A percentile compares a stretch with the other conserved stretches of the same genome.
Evolutionary conservation across 768 basidiomycete species (phyloP).

Genomic region (Tricholoma flavovirens): DNA sequence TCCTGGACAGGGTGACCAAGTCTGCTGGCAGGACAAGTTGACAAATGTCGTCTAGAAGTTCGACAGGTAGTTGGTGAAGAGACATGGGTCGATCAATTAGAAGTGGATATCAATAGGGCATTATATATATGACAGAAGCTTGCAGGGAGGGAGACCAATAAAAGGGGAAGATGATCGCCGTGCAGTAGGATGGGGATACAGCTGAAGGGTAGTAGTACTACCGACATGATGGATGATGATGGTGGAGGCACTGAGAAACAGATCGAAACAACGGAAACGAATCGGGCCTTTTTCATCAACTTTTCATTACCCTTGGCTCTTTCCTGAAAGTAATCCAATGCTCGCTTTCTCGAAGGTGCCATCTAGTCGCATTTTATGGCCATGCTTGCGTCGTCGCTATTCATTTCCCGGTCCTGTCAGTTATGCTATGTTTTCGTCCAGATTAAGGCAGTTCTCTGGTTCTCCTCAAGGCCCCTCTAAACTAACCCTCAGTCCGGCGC

Average conservation of each 20-base stretch:
- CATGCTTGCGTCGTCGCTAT: not conserved
- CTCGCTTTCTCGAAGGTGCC: not conserved
- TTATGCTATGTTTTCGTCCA: too few relatives aligned
- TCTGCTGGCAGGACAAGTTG: slow-evolving; percentile 22
- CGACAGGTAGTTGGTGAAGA: slow-evolving; percentile 46
- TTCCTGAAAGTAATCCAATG: too few relatives aligned
- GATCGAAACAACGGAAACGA: slow-evolving; percentile 3
- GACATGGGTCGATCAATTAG: slow-evolving; percentile 30
- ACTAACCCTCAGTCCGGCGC: slow-evolving; percentile 16
- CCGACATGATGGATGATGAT: slow-evolving; percentile 17
- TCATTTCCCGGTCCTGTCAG: not conserved
- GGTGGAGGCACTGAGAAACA: not conserved
- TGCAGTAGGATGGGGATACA: slow-evolving; percentile 22
- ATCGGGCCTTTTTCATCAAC: not conserved
- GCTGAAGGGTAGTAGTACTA: slow-evolving; percentile 15
- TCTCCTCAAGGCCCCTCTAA: not conserved
- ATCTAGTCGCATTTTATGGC: not conserved
- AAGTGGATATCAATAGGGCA: slow-evolving; percentile 8
- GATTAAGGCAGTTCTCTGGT: not conserved
- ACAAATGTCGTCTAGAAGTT: slow-evolving; percentile 55
- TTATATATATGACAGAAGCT: slow-evolving; percentile 11
- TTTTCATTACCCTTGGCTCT: not conserved
- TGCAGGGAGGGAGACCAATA: slow-evolving; percentile 22
- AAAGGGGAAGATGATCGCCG: slow-evolving; percentile 33
- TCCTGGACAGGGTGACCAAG: slow-evolving; percentile 46